Conservation (phyloP, 2,329 filamentous ascomycete genomes). For the Didymellaceae sp. region DNA sequence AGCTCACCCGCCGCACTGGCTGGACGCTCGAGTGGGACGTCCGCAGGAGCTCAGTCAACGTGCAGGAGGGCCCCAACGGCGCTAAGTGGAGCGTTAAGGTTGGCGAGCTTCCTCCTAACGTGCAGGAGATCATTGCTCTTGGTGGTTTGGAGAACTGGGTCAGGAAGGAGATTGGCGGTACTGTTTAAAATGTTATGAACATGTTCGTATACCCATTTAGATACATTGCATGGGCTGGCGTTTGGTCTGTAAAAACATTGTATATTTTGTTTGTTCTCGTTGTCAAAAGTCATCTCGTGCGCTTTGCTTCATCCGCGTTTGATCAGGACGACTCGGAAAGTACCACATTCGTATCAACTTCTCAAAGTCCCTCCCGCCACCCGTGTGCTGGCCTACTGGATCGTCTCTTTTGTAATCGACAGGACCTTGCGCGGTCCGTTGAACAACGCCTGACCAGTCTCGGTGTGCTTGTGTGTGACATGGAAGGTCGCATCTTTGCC, state of each 20-base stretch:
- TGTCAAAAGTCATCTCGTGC: not conserved
- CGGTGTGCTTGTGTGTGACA: conserved; percentile 13
- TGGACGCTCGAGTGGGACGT: conserved; percentile 89
- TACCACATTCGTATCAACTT: not conserved
- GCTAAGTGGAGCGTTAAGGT: conserved; percentile 79
- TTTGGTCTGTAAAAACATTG: conserved; percentile 12
- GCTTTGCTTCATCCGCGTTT: too few species aligned
- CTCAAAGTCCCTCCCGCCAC: not conserved
- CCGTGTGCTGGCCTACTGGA: not conserved
- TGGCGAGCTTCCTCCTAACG: conserved; percentile 81
- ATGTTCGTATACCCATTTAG: conserved; percentile 28
- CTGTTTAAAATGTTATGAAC: conserved; percentile 24
- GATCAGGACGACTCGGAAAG: too few species aligned
- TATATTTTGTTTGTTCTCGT: conserved; percentile 4
- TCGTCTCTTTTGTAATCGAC: conserved; percentile 6
- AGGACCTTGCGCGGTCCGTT: conserved; percentile 10
- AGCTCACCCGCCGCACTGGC: conserved; percentile 74
- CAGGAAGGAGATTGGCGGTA: conserved; percentile 66
- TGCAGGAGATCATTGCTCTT: conserved; percentile 67
- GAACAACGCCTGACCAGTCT: not conserved
- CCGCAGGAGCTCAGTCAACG: conserved; percentile 69
- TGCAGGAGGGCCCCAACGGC: conserved; percentile 73
- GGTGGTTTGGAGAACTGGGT: conserved; percentile 87
- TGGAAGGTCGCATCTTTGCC: conserved; percentile 9
- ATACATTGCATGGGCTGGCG: conserved; percentile 24